Evolutionary conservation across 768 basidiomycete genomes (phyloP), one percentile per base, ranked within the genome.

Genomic region (Rhizopogon salebrosus): DNA sequence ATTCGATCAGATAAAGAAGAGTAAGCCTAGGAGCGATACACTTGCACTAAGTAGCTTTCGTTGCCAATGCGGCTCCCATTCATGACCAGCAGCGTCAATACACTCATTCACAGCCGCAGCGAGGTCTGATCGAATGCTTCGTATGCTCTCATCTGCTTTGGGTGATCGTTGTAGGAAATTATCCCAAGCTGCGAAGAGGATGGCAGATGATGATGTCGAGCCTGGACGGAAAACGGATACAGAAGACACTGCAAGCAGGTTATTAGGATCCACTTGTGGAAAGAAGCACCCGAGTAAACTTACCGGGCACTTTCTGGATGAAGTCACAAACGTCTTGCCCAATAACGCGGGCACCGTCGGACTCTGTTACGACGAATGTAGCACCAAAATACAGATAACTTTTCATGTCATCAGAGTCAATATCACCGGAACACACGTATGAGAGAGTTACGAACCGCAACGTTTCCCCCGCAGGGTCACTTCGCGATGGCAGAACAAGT

Each of bases 51-150:
- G 75, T 42, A 98, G 77, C 35, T 80, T 80, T 48, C 88, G 83
- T 64, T 97, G 95, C 92, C 92, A 95, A 60, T 82, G 74, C 4
- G 88, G 84, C 50, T 95, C 92, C 83, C 89, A 91, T 71, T 98
- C 95, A 49, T 84, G 79, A 11, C 90, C 92, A 4, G 95, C 95
- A 34, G 95, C 95, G 55, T 95, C 92, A 35, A 98, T 86, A 57
- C 94, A 94, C 48, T 90, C 87, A 63, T 95, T 88, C 3, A 95
- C 92, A 1, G 94, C 94, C 35, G 80, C 76, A 4, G 85, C 86
- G 53, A 98, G 77, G 42, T 97, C 95, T 1, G 87, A 85, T 22
- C 87, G 82, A 52, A 98, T 93, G 59, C 79, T 87, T 6, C 92
- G 83, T 53, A 98, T 89, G 62, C 78, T 91, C 68, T 98, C 95